Percentiles rank a stretch among this genome's conserved stretches.
Conservation (phyloP, 257 asterid species). For the Gynochthodes officinalis region DNA sequence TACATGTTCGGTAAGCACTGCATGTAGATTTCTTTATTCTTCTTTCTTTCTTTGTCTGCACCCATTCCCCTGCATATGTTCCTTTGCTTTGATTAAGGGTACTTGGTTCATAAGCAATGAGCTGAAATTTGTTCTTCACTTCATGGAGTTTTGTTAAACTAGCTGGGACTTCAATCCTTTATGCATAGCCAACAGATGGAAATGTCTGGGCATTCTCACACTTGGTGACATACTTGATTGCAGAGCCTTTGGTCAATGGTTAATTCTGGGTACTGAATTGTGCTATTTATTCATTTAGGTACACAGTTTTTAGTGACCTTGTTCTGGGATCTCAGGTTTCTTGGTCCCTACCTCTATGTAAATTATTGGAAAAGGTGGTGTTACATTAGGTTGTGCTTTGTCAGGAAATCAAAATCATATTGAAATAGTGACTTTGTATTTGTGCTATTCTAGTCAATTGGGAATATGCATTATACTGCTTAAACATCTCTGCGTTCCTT, state of each 20-base stretch:
- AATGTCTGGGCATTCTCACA: neutral
- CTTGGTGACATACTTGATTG: neutral
- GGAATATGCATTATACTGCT: too few species aligned
- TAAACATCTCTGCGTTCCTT: too few species aligned
- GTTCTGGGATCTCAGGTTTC: neutral
- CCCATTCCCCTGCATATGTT: neutral
- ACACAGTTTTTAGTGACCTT: neutral
- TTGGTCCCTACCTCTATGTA: neutral
- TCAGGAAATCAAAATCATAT: neutral
- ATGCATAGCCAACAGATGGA: too few species aligned
- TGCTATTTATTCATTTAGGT: neutral
- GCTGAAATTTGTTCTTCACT: neutral
- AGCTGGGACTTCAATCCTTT: neutral
- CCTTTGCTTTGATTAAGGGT: neutral
- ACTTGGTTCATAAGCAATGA: neutral
- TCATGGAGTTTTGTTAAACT: neutral
- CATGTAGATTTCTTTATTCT: slow-evolving; percentile 2
- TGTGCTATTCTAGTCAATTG: neutral
- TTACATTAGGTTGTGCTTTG: neutral
- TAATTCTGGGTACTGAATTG: neutral
- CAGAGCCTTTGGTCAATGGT: neutral
- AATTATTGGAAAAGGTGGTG: neutral
- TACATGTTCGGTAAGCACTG: slow-evolving; percentile 88
- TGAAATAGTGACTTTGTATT: neutral
- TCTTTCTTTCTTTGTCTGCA: slow-evolving; percentile 8